Conservation (phyloP, 345 rosid species). For the Reutealis trisperma region DNA sequence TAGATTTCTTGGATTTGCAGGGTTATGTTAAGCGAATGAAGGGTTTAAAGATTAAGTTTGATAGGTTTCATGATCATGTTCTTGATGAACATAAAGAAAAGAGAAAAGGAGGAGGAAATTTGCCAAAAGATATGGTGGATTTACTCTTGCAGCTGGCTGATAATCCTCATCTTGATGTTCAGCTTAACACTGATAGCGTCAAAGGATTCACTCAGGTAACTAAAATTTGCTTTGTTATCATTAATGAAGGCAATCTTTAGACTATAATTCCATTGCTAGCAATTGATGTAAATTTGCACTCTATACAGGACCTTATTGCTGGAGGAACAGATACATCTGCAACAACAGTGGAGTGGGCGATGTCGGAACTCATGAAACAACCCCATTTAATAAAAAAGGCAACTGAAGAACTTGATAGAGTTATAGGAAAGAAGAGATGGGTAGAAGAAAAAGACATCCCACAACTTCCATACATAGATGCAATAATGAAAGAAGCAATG, state of each 20-base stretch:
- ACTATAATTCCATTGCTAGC: no score
- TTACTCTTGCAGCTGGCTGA: constrained; percentile 60
- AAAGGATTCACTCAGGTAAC: constrained; percentile 61
- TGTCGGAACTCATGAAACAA: constrained; percentile 45
- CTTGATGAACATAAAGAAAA: constrained; percentile 54
- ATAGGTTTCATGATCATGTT: constrained; percentile 58
- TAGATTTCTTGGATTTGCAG: constrained; percentile 57
- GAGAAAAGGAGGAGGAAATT: constrained; percentile 36
- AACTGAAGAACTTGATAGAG: constrained; percentile 55
- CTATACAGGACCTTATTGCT: constrained; percentile 49
- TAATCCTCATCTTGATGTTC: constrained; percentile 56
- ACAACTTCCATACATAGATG: constrained; percentile 44
- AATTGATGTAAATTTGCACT: no score
- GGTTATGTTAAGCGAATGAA: constrained; percentile 70
- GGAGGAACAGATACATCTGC: constrained; percentile 72
- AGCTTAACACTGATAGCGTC: constrained; percentile 59
- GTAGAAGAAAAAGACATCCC: constrained; percentile 56
- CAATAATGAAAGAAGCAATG: constrained; percentile 61
- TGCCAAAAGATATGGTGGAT: constrained; percentile 66
- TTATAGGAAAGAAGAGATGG: constrained; percentile 54
- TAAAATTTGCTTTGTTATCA: background rate
- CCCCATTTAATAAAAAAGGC: constrained; percentile 53
- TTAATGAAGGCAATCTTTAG: background rate
- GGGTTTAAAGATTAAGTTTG: constrained; percentile 51
- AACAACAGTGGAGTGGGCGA: constrained; percentile 64